phyloP scores from a whole-genome alignment of 2,329 filamentous ascomycete species.

The Bipolaris gigantea region DNA sequence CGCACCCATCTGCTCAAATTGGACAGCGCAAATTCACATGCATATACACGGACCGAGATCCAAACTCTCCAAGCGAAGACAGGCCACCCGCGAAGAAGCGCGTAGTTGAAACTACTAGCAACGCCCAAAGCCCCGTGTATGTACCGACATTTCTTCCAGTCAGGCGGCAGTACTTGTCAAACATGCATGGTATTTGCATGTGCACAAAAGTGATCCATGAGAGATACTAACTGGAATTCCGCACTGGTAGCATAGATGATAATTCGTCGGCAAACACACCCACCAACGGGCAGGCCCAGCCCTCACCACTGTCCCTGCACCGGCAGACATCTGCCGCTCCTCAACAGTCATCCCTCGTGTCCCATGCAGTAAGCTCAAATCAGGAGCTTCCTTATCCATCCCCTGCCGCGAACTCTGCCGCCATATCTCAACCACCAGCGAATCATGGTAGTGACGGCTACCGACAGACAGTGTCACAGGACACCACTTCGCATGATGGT shows the following conservation, averaged over 20 bases:
- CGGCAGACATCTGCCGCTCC: constrained; percentile 21
- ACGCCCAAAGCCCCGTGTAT: constrained; percentile 18
- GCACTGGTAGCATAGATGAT: constrained; percentile 16
- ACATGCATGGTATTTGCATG: not conserved
- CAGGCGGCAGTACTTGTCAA: not conserved
- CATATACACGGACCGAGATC: constrained; percentile 44
- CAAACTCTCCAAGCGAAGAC: constrained; percentile 40
- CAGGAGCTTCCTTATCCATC: constrained; percentile 27
- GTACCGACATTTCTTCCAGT: not conserved
- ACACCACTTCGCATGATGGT: constrained; percentile 45
- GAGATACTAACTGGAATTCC: not conserved
- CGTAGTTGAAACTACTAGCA: constrained; percentile 26
- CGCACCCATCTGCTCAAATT: constrained; percentile 18
- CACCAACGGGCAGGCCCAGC: constrained; percentile 21
- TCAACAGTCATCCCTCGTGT: constrained; percentile 10
- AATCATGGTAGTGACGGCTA: constrained; percentile 25
- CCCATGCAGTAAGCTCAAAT: constrained; percentile 16
- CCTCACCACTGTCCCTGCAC: constrained; percentile 24
- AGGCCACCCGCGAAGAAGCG: constrained; percentile 43
- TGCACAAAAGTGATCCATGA: not conserved
- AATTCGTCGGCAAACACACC: constrained; percentile 27
- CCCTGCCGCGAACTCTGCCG: constrained; percentile 23
- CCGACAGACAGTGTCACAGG: constrained; percentile 34
- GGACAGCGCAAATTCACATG: constrained; percentile 47
- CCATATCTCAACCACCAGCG: constrained; percentile 29